Base-by-base conservation (phyloP, 345 rosid genomes). In the Lepidium africanum region DNA sequence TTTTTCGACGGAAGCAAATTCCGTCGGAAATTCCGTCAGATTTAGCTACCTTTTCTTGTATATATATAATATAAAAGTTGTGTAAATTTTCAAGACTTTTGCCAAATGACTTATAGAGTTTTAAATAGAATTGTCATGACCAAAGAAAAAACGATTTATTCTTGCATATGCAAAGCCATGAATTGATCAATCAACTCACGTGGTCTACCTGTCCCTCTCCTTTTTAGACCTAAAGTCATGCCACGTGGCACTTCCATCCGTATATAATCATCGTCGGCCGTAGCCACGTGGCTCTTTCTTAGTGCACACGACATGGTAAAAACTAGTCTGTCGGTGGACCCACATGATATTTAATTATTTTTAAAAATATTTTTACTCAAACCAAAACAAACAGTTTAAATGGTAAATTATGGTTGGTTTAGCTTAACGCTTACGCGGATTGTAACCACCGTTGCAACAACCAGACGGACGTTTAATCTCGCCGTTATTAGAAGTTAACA, bases 241-340 rank as follows among this genome's bases (percentile, higher is more conserved):
- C 12, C 12, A 57, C 76, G 71, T 72, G 76, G 65, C 76, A 48
- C 60, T 64, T 72, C 63, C 19, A 53, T 30, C 19, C 59, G 65
- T 39, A 32, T 49, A n/a, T 40, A 72, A 57, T n/a, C n/a, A 17
- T 0, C 71, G 71, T 65, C 71, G 66, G 71, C 17, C 10, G 45
- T 48, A 13, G 13, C 45, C 66, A 72, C 52, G 71, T 56, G 71
- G 19, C 60, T 7, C 3, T 0, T 0, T 39, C 2, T 6, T 5
- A 65, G 0, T 72, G 66, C 65, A 48, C 0, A 11, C 1, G 7
- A 49, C 71, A 37, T 72, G 71, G 70, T 10, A 17, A 36, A 47
- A 48, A 72, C 65, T 72, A 72, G 65, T 65, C 60, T 72, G 76
- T 65, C 66, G 76, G 71, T 65, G 71, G 76, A 2, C 71, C 76